Evolutionary conservation across 768 basidiomycete genomes (phyloP), one percentile per base, ranked within the genome.

Genomic region (Rhodotorula kratochvilovae): DNA sequence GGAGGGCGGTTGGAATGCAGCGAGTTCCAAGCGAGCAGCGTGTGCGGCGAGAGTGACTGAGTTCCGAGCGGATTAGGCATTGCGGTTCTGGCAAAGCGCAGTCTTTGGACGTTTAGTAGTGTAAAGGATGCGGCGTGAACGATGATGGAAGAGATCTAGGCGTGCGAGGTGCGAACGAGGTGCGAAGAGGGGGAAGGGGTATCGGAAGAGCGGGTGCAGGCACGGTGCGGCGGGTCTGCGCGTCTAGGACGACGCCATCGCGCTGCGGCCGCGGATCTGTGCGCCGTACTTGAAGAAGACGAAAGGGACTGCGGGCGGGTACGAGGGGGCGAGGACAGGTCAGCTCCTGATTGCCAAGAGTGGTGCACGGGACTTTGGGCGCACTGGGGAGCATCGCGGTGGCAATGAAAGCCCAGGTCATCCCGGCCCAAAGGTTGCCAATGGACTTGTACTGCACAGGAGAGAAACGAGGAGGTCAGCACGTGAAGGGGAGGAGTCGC

Each of bases 331-430:
- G 25, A 39, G 29, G 31, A 16, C 6, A 5, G 23, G 59, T 43
- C 46, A 39, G 39, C 39, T 39, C n/a, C n/a, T n/a, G n/a, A n/a
- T n/a, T n/a, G 21, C n/a, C n/a, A 36, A 39, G 39, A 4, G 4
- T n/a, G n/a, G n/a, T n/a, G n/a, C n/a, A n/a, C n/a, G n/a, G n/a
- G n/a, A n/a, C n/a, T n/a, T n/a, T n/a, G 19, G 61, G 75, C 29
- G 75, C 76, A 54, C 77, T 78, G 29, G 77, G 76, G 1, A 61
- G 33, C 68, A 79, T 78, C 39, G 62, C 67, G 43, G 70, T 61
- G n/a, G 76, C 45, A 60, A 77, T 68, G 45, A 78, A 72, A 7
- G 77, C 78, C 42, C 78, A 68, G 45, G 76, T 60, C 4, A 72
- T 46, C 27, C 77, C 76, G 16, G 57, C 21, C 66, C 63, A 68